These are phyloP conservation scores for Colletotrichum somersetense DNA, from an alignment of 2,329 filamentous ascomycete genomes.

Conservation along the genomic window DNA sequence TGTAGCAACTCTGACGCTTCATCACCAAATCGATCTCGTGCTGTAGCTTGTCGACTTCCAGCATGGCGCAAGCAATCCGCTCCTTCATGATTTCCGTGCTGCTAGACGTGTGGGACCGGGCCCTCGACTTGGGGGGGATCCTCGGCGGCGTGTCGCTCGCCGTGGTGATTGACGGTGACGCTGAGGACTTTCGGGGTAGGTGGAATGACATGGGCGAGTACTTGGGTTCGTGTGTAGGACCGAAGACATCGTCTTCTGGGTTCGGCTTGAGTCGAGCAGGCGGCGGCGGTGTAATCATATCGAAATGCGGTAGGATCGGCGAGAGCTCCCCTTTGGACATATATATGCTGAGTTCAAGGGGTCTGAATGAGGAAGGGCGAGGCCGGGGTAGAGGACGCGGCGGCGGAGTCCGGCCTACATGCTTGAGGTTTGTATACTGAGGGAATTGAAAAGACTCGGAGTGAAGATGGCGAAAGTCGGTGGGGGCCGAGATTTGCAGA, in stretches of 20 bases:
- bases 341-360: constrained; percentile 70
- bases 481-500: constrained; percentile 69
- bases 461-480: constrained; percentile 71
- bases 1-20: constrained; percentile 71
- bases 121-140: constrained; percentile 61
- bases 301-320: constrained; percentile 67
- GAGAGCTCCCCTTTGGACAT: constrained; percentile 62
- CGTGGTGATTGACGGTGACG: constrained; percentile 49
- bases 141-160: constrained; percentile 51
- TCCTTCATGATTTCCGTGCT: constrained; percentile 66
- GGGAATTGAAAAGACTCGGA: constrained; percentile 60
- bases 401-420: constrained; percentile 45
- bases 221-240: constrained; percentile 57
- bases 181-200: constrained; percentile 61
- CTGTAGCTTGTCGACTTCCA: constrained; percentile 70
- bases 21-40: constrained; percentile 71
- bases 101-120: constrained; percentile 60
- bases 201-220: constrained; percentile 69
- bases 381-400: constrained; percentile 44
- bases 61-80: constrained; percentile 67
- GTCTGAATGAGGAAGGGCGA: constrained; percentile 60
- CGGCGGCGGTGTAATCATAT: constrained; percentile 49
- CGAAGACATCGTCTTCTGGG: constrained; percentile 52
- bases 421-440: constrained; percentile 45
- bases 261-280: constrained; percentile 46